Percentiles rank a stretch among this genome's conserved stretches.
These are phyloP conservation scores for Yamadazyma taylorii DNA, from an alignment of 1,139 yeast species.

Conservation along the genomic window DNA sequence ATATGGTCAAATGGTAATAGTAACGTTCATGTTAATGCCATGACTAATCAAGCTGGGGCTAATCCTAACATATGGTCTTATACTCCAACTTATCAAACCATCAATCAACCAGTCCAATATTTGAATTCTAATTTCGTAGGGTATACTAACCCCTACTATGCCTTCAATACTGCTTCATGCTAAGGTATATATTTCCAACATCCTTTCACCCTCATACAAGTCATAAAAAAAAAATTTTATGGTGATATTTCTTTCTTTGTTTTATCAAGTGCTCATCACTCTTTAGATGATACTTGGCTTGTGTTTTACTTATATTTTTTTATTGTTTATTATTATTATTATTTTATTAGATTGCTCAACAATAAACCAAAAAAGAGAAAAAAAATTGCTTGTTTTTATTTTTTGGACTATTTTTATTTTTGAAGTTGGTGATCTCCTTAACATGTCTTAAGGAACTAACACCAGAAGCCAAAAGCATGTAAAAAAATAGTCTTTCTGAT, in stretches of 20 bases:
- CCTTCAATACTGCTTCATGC: conserved; percentile 36
- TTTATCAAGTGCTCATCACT: too few species aligned
- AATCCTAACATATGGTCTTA: conserved; percentile 22
- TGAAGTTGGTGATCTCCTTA: neutral
- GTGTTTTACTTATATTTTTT: neutral
- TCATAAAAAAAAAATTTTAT: too few species aligned
- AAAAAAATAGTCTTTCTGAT: neutral
- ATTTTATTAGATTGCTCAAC: too few species aligned
- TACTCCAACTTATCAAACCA: conserved; percentile 22
- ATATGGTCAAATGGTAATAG: conserved; percentile 21
- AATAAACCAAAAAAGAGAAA: too few species aligned
- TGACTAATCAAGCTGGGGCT: conserved; percentile 4
- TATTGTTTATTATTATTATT: neutral
- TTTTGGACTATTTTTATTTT: conserved; percentile 2
- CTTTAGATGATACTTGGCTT: neutral
- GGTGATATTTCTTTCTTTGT: too few species aligned
- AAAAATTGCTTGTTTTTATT: conserved; percentile 1
- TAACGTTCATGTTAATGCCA: conserved; percentile 6
- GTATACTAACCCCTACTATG: conserved; percentile 41
- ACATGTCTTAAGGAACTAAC: too few species aligned
- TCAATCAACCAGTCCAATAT: conserved; percentile 17
- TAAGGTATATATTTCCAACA: conserved; percentile 12
- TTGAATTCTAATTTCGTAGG: conserved; percentile 30
- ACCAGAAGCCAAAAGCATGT: neutral
- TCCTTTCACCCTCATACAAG: too few species aligned